Percentiles rank a stretch among this genome's conserved stretches.
These are phyloP conservation scores for Narthecium ossifragum DNA, from an alignment of 106 monocot species.

Conservation along the genomic window DNA sequence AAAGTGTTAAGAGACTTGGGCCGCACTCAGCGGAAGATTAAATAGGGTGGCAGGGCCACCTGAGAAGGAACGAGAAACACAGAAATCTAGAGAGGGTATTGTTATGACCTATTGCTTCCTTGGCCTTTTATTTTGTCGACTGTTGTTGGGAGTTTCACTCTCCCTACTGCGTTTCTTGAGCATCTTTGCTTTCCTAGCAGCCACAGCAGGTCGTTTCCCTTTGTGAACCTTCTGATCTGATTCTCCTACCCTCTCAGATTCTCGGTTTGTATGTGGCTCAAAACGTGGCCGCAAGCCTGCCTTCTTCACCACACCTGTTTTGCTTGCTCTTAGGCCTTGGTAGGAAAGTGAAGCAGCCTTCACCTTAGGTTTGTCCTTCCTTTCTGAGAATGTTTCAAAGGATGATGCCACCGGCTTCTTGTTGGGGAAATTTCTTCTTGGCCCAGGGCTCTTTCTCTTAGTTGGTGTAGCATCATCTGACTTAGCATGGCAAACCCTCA, in stretches of 20 bases:
- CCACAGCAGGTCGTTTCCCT: conserved; percentile 74
- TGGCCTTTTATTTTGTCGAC: conserved; percentile 49
- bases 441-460: conserved; percentile 14
- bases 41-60: too few relatives aligned
- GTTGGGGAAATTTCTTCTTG: conserved; percentile 15
- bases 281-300: conserved; percentile 3
- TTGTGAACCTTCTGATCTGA: conserved; percentile 12
- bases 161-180: conserved; percentile 66
- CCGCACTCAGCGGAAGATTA: too few relatives aligned
- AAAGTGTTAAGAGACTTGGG: too few relatives aligned
- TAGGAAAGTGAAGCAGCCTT: conserved; percentile 52
- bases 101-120: conserved; percentile 17
- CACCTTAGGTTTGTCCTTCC: conserved; percentile 25
- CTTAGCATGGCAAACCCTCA: conserved; percentile 79
- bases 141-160: conserved; percentile 37
- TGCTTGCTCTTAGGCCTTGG: conserved; percentile 74
- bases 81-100: too few relatives aligned
- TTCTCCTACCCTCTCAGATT: neutral
- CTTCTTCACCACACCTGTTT: conserved; percentile 63
- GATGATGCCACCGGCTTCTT: conserved; percentile 14
- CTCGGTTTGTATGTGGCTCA: neutral
- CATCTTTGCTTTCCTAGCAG: conserved; percentile 74
- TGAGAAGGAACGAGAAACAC: too few relatives aligned
- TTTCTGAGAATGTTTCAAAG: conserved; percentile 8
- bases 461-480: conserved; percentile 31